Evolutionary conservation across 306 rosid species (phyloP).

Genomic region (Vicia faba): DNA sequence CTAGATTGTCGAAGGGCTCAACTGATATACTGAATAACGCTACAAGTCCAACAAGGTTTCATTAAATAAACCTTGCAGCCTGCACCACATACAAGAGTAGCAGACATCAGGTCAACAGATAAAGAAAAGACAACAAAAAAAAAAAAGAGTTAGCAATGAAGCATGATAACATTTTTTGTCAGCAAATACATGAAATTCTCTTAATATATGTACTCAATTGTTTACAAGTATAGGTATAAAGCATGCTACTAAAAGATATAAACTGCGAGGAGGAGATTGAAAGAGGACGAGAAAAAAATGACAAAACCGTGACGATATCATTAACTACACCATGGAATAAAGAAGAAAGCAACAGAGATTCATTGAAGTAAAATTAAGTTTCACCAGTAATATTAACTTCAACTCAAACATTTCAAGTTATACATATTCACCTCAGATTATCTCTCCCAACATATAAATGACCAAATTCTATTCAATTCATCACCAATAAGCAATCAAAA

Average conservation of each 20-base stretch:
- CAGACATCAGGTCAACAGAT: slow-evolving; percentile 17
- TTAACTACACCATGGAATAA: no score
- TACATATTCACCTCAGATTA: slow-evolving; percentile 25
- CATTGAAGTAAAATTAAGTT: not conserved
- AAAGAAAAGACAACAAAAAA: not conserved
- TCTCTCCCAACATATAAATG: not conserved
- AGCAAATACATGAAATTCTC: no score
- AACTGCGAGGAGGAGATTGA: not conserved
- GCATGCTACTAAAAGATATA: not conserved
- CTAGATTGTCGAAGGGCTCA: slow-evolving; percentile 13
- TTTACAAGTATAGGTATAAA: not conserved
- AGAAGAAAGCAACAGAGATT: no score
- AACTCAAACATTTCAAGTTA: no score
- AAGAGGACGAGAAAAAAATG: no score
- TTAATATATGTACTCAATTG: no score
- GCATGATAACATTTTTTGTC: not conserved
- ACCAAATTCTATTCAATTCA: not conserved
- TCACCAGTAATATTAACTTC: not conserved
- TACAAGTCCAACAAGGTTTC: slow-evolving; percentile 24
- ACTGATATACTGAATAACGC: slow-evolving; percentile 20
- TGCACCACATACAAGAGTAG: slow-evolving; percentile 25
- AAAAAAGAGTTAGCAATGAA: slow-evolving; percentile 11
- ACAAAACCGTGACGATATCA: no score
- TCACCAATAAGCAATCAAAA: slow-evolving; percentile 12
- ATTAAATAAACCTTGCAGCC: slow-evolving; percentile 14